Base-by-base conservation (phyloP, 805 yeast genomes). In the Lachancea thermotolerans region DNA sequence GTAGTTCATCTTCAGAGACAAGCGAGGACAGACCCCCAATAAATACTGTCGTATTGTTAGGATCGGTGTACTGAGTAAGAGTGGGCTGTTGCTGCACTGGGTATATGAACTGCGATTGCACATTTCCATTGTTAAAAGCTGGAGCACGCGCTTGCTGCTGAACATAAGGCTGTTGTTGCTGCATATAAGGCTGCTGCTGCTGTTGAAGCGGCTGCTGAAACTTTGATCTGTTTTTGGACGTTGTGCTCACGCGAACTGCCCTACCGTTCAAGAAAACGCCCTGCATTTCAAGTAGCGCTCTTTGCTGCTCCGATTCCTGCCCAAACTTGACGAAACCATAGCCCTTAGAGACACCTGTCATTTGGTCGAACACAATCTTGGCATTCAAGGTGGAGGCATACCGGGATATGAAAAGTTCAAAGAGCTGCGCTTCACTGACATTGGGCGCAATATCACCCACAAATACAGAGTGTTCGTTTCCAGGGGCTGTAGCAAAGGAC, bases 301-400 rank as follows among this genome's bases (percentile, higher is more conserved):
- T 73, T 53, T 79, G 82, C 63, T 83, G 88, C 34, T 83, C 88
- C 10, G 72, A 71, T 49, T 77, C 81, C 47, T 74, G 73, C 31
- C 71, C 57, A 59, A 89, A 88, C 49, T 86, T 78, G n/a, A 88
- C 86, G 68, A 90, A 90, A 2, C 96, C 97, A 64, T 84, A 89
- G 10, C 96, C 95, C 58, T 85, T 81, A 6, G 91, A 77, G 40
- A 73, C 73, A 28, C 82, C 82, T 1, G 95, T 80, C 10, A 65
- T 59, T 33, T 79, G 81, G 62, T 89, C 96, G 40, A 75, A 63
- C 81, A 89, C 87, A 49, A 89, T 78, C 57, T 84, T 87, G 6
- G 81, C 93, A 53, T 82, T 81, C 42, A 79, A 74, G 44, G 87
- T 79, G 6, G 90, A 83, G 1, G 90, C 81, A 59, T 77, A 89